Percentiles rank a stretch among this genome's conserved stretches.
These are phyloP conservation scores for Calvatia gigantea DNA, from an alignment of 768 basidiomycete genomes.

Conservation along the genomic window DNA sequence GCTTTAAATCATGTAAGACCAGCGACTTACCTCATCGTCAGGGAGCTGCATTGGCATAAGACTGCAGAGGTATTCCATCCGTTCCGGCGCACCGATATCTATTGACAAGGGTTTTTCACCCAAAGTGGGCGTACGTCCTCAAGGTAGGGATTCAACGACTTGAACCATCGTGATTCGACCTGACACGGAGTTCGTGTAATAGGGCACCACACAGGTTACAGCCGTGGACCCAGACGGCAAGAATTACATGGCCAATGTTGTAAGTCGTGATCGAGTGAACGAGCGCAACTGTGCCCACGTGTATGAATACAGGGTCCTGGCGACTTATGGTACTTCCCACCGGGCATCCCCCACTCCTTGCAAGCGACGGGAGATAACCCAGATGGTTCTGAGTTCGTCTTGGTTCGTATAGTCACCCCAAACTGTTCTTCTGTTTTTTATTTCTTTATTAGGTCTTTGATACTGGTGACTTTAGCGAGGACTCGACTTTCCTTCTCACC, in stretches of 20 bases:
- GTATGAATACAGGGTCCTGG: constrained; percentile 32
- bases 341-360: constrained; percentile 52
- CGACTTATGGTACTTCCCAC: constrained; percentile 57
- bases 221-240: constrained; percentile 44
- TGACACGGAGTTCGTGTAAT: not conserved
- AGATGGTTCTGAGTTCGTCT: constrained; percentile 48
- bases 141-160: constrained; percentile 21
- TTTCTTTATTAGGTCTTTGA: constrained; percentile 39
- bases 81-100: not conserved
- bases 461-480: constrained; percentile 48
- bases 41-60: constrained; percentile 54
- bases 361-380: constrained; percentile 45
- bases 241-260: constrained; percentile 48
- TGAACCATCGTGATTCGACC: not conserved
- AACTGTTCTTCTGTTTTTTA: not conserved
- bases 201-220: constrained; percentile 48
- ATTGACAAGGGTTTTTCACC: constrained; percentile 8
- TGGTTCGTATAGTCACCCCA: constrained; percentile 26
- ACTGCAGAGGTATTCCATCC: constrained; percentile 35
- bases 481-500: constrained; percentile 52
- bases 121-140: constrained; percentile 51
- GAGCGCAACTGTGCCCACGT: not conserved
- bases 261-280: constrained; percentile 21
- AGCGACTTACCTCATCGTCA: constrained; percentile 15
- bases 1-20: too few species aligned